Percentiles rank a stretch among this genome's conserved stretches.
Evolutionary conservation across 2,329 filamentous ascomycete genomes (phyloP).

Genomic region (Ophiostoma perfectum): DNA sequence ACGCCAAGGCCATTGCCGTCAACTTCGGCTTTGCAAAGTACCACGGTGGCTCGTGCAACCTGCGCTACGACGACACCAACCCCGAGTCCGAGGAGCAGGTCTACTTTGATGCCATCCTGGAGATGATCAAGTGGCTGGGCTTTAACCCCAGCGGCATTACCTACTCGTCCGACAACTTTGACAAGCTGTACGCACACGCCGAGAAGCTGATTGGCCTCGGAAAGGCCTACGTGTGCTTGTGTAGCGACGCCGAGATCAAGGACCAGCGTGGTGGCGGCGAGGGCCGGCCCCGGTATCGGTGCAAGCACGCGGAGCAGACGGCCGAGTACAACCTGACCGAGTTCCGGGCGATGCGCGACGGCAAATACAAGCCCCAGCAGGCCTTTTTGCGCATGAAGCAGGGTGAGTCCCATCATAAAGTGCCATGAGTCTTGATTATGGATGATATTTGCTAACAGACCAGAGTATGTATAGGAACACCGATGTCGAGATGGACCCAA

Average conservation of each 20-base stretch:
- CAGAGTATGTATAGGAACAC: slow-evolving; percentile 5
- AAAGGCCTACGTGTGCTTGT: slow-evolving; percentile 81
- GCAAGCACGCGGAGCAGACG: slow-evolving; percentile 69
- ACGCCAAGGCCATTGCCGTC: slow-evolving; percentile 90
- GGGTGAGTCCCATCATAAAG: slow-evolving; percentile 24
- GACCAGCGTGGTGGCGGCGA: slow-evolving; percentile 74
- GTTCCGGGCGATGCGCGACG: slow-evolving; percentile 86
- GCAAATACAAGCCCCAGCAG: slow-evolving; percentile 79
- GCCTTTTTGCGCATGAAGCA: slow-evolving; percentile 93
- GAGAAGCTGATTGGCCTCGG: slow-evolving; percentile 73
- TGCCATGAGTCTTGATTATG: too few relatives aligned
- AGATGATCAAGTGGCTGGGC: slow-evolving; percentile 79
- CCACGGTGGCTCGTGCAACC: slow-evolving; percentile 57
- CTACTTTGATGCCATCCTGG: slow-evolving; percentile 83
- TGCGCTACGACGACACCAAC: slow-evolving; percentile 73
- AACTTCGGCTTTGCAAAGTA: slow-evolving; percentile 92
- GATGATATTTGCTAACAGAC: too few relatives aligned
- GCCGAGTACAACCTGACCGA: slow-evolving; percentile 69
- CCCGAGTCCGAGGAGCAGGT: slow-evolving; percentile 87
- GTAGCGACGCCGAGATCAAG: slow-evolving; percentile 76
- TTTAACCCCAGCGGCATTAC: slow-evolving; percentile 77
- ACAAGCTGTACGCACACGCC: slow-evolving; percentile 79
- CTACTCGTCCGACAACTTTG: slow-evolving; percentile 86
- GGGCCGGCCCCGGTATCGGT: slow-evolving; percentile 67
- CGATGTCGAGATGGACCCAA: neutral